These are phyloP conservation scores for Knufia petricola DNA, from an alignment of 2,329 filamentous ascomycete species.

Conservation along the genomic window DNA sequence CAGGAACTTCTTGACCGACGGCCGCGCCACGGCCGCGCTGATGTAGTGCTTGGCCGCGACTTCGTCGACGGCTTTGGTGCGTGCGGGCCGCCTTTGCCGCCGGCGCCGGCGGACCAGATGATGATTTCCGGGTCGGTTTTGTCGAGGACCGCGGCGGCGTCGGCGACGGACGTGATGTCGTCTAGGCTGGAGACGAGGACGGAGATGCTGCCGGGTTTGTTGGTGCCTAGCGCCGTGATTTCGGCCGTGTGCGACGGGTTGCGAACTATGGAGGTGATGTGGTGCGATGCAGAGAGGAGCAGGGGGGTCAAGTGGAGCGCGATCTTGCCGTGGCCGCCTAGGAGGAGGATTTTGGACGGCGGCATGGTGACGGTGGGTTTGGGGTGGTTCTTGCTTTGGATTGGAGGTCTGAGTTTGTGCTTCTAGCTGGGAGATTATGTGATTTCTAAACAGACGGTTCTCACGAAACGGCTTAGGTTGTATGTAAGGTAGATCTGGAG, in stretches of 20 bases:
- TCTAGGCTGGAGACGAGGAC: conserved; percentile 64
- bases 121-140: conserved; percentile 36
- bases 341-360: conserved; percentile 62
- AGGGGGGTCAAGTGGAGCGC: conserved; percentile 65
- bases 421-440: not conserved
- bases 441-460: no score
- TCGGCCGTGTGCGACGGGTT: conserved; percentile 55
- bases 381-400: no score
- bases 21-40: conserved; percentile 36
- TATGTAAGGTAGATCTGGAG: no score
- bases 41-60: conserved; percentile 48
- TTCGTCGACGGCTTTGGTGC: conserved; percentile 45
- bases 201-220: conserved; percentile 53
- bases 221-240: conserved; percentile 53
- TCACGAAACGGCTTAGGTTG: no score
- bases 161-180: conserved; percentile 53
- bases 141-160: conserved; percentile 53
- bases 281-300: conserved; percentile 64
- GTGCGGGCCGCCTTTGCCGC: conserved; percentile 44
- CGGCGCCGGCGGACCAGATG: conserved; percentile 43
- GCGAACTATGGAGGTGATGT: conserved; percentile 69
- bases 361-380: no score
- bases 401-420: no score
- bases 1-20: conserved; percentile 44
- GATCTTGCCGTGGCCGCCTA: conserved; percentile 75